Evolutionary conservation across 1,284 basidiomycete species (phyloP).

Genomic region (Tylopilus orsonianus): DNA sequence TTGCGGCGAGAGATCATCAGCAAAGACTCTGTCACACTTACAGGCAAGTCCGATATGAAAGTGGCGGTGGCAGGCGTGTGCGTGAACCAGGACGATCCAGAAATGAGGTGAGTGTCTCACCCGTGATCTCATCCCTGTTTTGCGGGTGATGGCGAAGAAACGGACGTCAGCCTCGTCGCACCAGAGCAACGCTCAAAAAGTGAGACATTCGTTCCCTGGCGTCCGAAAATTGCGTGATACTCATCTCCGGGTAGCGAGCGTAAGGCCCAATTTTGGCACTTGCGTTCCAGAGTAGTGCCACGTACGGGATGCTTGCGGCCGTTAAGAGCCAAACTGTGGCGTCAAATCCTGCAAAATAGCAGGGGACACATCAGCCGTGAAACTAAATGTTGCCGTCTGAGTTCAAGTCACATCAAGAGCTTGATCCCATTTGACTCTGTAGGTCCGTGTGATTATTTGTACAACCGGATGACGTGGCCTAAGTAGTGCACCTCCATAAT

Average conservation of each 20-base stretch:
- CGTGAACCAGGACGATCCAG: background rate
- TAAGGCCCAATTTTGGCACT: conserved; percentile 1
- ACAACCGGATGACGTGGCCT: background rate
- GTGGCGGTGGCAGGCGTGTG: conserved; percentile 1
- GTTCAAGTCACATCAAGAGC: conserved; percentile 5
- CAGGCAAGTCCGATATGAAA: conserved; percentile 4
- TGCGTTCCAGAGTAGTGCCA: background rate
- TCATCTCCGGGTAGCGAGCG: conserved; percentile 2
- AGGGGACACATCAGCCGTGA: background rate
- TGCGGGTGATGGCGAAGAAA: background rate
- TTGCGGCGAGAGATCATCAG: background rate
- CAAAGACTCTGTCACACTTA: conserved; percentile 5
- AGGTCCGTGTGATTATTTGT: conserved; percentile 1
- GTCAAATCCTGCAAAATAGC: background rate
- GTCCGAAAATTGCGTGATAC: conserved; percentile 15
- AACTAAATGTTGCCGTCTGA: conserved; percentile 10
- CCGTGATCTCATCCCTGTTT: conserved; percentile 3
- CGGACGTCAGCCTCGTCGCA: background rate
- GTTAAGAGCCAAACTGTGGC: background rate
- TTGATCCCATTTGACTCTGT: background rate
- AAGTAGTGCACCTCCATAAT: background rate
- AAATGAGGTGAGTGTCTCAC: conserved; percentile 23
- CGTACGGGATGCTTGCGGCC: background rate
- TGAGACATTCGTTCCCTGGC: conserved; percentile 15
- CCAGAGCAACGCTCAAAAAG: conserved; percentile 7